These are phyloP conservation scores for Rostrohypoxylon terebratum DNA, from an alignment of 495 filamentous ascomycete genomes.

Conservation along the genomic window DNA sequence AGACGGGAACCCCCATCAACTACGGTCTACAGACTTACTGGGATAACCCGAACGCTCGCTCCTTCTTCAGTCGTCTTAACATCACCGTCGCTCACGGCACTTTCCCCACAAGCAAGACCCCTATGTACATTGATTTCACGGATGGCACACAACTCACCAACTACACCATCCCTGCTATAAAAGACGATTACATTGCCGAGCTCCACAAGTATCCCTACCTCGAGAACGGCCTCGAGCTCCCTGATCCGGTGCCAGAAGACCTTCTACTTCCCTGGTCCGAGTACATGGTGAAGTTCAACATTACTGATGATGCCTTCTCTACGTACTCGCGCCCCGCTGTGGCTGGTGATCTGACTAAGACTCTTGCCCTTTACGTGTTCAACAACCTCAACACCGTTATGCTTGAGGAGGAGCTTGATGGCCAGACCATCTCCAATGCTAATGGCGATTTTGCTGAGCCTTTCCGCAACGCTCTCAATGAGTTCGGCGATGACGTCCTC, in stretches of 20 bases:
- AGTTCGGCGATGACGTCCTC: constrained; percentile 52
- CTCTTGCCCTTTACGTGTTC: constrained; percentile 37
- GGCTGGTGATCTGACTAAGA: constrained; percentile 55
- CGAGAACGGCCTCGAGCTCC: constrained; percentile 55
- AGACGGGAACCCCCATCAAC: constrained; percentile 56
- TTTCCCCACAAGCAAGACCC: constrained; percentile 8
- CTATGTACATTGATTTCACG: constrained; percentile 41
- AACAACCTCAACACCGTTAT: constrained; percentile 38
- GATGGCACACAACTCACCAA: constrained; percentile 31
- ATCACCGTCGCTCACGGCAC: constrained; percentile 36
- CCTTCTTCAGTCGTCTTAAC: constrained; percentile 55
- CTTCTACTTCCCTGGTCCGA: constrained; percentile 56
- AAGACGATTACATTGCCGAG: constrained; percentile 37
- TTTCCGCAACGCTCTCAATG: constrained; percentile 52
- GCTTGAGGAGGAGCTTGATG: constrained; percentile 27
- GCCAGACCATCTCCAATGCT: constrained; percentile 16
- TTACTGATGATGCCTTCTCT: constrained; percentile 48
- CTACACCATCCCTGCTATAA: constrained; percentile 41
- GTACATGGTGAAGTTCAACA: constrained; percentile 56
- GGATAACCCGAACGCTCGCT: constrained; percentile 50
- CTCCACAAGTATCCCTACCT: constrained; percentile 56
- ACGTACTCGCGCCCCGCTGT: constrained; percentile 51
- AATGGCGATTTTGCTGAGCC: constrained; percentile 56
- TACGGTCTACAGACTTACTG: constrained; percentile 59
- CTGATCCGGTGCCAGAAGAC: constrained; percentile 58